A percentile compares a stretch with the other conserved stretches of the same genome.
Evolutionary conservation across 169 alveolate genomes (phyloP).

Genomic region (Cryptosporidium felis): DNA sequence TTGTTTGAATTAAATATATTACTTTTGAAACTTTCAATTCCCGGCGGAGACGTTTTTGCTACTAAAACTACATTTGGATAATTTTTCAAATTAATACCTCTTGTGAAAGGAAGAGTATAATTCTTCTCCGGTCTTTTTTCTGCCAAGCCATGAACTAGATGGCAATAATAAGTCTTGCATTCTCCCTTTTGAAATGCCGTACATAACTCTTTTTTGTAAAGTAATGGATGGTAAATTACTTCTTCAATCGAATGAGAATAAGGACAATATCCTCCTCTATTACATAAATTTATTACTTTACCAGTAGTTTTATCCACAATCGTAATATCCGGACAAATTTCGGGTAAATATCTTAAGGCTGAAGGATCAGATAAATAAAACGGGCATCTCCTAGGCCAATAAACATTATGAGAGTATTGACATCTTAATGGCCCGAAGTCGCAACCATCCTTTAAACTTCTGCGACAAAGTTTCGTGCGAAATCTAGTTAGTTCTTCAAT

Average conservation of each 20-base stretch:
- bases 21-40: no score
- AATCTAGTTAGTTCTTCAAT: constrained; percentile 84
- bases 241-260: constrained; percentile 85
- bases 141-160: constrained; percentile 84
- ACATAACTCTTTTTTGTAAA: constrained; percentile 82
- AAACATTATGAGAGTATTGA: constrained; percentile 83
- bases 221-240: constrained; percentile 83
- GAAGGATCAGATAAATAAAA: constrained; percentile 82
- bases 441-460: constrained; percentile 81
- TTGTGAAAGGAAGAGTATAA: constrained; percentile 79
- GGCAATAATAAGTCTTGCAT: constrained; percentile 85
- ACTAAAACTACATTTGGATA: constrained; percentile 82
- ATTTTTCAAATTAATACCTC: constrained; percentile 77
- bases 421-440: constrained; percentile 85
- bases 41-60: constrained; percentile 73
- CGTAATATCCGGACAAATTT: constrained; percentile 78
- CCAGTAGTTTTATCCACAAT: constrained; percentile 66
- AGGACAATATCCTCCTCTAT: constrained; percentile 85
- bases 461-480: constrained; percentile 82
- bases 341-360: constrained; percentile 83
- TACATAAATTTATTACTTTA: constrained; percentile 76
- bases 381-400: constrained; percentile 87
- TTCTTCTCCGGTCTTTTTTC: constrained; percentile 80
- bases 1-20: no score
- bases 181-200: constrained; percentile 79